Percentiles rank a stretch among this genome's conserved stretches.
Evolutionary conservation across 805 yeast species (phyloP).

Genomic region (Nematodospora valgi): DNA sequence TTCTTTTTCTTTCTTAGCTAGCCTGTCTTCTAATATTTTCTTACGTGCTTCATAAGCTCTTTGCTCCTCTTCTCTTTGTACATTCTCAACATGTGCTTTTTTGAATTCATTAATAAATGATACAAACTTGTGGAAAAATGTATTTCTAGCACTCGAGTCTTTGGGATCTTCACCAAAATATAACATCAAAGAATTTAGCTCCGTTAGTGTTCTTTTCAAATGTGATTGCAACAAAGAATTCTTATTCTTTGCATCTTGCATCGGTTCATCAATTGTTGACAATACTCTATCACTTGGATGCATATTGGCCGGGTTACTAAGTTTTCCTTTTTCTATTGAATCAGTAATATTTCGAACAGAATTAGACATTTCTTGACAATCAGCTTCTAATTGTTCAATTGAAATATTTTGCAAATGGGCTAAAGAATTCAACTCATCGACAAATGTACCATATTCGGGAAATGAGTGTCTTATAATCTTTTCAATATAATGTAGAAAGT

Average conservation of each 20-base stretch:
- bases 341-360: constrained; percentile 66
- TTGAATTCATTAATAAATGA: constrained; percentile 76
- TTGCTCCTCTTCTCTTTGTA: constrained; percentile 78
- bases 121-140: constrained; percentile 78
- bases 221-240: constrained; percentile 63
- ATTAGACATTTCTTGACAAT: constrained; percentile 61
- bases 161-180: constrained; percentile 86
- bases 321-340: constrained; percentile 77
- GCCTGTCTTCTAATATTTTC: constrained; percentile 27
- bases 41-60: constrained; percentile 38
- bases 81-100: constrained; percentile 75
- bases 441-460: constrained; percentile 72
- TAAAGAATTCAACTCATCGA: constrained; percentile 66
- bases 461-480: constrained; percentile 78
- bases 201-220: constrained; percentile 56
- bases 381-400: constrained; percentile 74
- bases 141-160: constrained; percentile 62
- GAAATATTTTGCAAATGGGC: constrained; percentile 66
- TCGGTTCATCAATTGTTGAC: constrained; percentile 53
- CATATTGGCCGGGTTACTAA: constrained; percentile 71
- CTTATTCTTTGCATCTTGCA: constrained; percentile 75
- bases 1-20: constrained; percentile 13
- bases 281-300: constrained; percentile 83
- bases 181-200: constrained; percentile 69
- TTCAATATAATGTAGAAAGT: constrained; percentile 90